A percentile compares a stretch with the other conserved stretches of the same genome.
phyloP scores from a whole-genome alignment of 2,329 filamentous ascomycete species.

The Beauveria sp. region DNA sequence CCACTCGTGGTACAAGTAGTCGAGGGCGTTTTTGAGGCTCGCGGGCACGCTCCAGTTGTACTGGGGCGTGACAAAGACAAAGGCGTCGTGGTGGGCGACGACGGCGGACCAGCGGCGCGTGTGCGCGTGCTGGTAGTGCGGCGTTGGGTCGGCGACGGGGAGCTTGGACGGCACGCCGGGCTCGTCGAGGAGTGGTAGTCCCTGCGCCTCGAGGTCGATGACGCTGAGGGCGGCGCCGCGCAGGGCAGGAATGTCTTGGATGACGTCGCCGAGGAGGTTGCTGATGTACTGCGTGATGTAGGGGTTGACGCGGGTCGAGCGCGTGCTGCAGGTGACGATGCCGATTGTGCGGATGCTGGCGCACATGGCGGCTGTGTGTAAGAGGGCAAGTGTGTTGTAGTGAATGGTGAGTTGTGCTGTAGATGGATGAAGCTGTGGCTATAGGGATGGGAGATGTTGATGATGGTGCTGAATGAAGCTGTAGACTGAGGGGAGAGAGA shows the following conservation, averaged over 20 bases:
- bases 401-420: neutral
- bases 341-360: constrained; percentile 20
- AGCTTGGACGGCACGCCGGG: constrained; percentile 30
- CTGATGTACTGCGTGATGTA: constrained; percentile 27
- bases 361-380: neutral
- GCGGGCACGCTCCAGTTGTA: constrained; percentile 51
- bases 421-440: no score
- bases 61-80: constrained; percentile 43
- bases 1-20: constrained; percentile 54
- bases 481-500: neutral
- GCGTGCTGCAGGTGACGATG: constrained; percentile 30
- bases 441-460: no score
- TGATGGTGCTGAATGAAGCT: neutral
- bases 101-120: constrained; percentile 36
- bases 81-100: constrained; percentile 37
- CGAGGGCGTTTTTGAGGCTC: constrained; percentile 53
- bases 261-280: constrained; percentile 14
- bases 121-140: constrained; percentile 32
- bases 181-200: constrained; percentile 40
- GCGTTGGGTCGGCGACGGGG: constrained; percentile 20
- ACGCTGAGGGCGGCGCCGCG: constrained; percentile 17
- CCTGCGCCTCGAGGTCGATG: constrained; percentile 30
- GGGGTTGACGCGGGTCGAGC: constrained; percentile 25
- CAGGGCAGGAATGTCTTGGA: neutral
- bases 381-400: neutral